Evolutionary conservation across 2,329 filamentous ascomycete genomes (phyloP).

Genomic region (Chalaropsis ovoidea): DNA sequence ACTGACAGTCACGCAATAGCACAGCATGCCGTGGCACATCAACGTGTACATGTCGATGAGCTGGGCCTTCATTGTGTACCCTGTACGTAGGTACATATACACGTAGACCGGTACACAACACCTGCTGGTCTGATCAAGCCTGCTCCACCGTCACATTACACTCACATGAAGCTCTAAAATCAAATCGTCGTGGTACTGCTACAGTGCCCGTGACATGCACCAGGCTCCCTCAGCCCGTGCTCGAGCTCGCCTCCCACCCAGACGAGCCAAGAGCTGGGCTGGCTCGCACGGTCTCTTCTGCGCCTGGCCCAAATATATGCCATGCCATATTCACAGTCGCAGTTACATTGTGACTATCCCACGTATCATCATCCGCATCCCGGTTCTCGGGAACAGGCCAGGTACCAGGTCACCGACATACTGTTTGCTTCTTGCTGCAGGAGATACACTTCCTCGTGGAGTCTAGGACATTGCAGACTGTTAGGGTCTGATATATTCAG

Average conservation of each 20-base stretch:
- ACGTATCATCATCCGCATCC: not conserved
- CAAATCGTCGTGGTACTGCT: not conserved
- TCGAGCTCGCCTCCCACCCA: not conserved
- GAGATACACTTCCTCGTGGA: not conserved
- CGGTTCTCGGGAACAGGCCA: not conserved
- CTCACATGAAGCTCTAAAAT: not conserved
- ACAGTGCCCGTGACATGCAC: not conserved
- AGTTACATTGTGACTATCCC: too few species aligned
- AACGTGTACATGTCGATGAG: conserved; percentile 6
- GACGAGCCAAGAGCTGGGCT: not conserved
- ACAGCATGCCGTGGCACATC: not conserved
- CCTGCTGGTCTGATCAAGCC: not conserved
- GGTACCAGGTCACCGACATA: not conserved
- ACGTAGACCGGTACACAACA: not conserved
- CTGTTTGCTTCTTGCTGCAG: not conserved
- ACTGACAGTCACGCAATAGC: not conserved
- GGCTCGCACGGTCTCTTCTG: not conserved
- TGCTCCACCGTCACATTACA: not conserved
- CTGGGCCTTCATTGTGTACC: not conserved
- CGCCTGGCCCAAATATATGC: not conserved
- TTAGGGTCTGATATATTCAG: not conserved
- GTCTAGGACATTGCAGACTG: too few species aligned
- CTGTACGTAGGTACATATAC: not conserved
- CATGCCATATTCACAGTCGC: too few species aligned
- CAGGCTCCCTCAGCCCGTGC: not conserved